phyloP scores from a whole-genome alignment of 2,329 filamentous ascomycete species.

The Hymenoscyphus albidus region DNA sequence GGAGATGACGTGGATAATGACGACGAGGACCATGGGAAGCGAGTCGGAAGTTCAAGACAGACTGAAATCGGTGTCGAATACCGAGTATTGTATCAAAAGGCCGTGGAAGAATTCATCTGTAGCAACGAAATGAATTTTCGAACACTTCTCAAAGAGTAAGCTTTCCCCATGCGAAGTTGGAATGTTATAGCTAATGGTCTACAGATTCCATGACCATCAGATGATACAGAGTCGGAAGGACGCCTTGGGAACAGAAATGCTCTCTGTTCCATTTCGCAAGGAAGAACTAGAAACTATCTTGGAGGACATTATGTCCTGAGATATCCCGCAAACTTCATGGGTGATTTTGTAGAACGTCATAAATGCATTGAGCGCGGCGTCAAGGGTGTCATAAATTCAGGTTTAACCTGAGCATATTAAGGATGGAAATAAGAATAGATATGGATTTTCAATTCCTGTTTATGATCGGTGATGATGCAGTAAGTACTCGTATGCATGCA shows the following conservation, averaged over 20 bases:
- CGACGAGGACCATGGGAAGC: constrained; percentile 35
- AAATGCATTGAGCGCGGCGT: constrained; percentile 17
- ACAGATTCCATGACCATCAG: constrained; percentile 89
- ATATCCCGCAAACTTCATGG: neutral
- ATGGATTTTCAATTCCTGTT: neutral
- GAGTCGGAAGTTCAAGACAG: constrained; percentile 23
- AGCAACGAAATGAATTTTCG: constrained; percentile 95
- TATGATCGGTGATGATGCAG: neutral
- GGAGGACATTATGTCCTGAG: constrained; percentile 59
- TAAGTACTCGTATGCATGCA: neutral
- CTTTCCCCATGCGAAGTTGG: constrained; percentile 23
- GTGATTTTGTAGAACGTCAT: neutral
- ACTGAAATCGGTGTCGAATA: constrained; percentile 73
- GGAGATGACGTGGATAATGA: constrained; percentile 47
- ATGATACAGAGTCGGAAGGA: constrained; percentile 93
- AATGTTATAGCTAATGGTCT: constrained; percentile 29
- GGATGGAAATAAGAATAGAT: neutral
- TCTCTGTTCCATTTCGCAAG: constrained; percentile 79
- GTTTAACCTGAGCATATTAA: neutral
- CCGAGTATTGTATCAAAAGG: constrained; percentile 87
- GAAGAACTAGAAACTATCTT: constrained; percentile 87
- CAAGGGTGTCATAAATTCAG: constrained; percentile 1
- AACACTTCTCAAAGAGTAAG: constrained; percentile 85
- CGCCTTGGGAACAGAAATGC: constrained; percentile 74
- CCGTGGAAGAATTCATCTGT: constrained; percentile 94